Evolutionary conservation across 805 yeast species (phyloP), one percentile per base, ranked within the genome.

Genomic region (Teunomyces gatunensis): DNA sequence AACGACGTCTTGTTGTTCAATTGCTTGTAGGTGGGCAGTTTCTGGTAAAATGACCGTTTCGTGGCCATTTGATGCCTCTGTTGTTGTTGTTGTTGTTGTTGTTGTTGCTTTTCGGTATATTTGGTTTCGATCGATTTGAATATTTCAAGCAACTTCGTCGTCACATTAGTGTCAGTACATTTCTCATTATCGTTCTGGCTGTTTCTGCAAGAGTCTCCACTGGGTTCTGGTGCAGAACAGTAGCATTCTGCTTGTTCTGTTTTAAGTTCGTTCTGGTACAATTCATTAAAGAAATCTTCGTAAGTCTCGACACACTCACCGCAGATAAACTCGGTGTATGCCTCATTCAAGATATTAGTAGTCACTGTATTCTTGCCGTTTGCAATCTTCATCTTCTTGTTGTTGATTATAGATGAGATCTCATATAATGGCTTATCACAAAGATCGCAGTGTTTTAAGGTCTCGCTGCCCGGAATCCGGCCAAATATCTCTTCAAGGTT

Each of bases 381-480:
- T 5, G 49, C 33, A 12, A 42, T 47, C 42, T 50, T 52, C 42
- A 36, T 28, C 46, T 47, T 53, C 43, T 58, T 53, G 49, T 52
- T 59, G 46, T 61, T 60, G 45, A 70, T 59, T 15, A 68, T 54
- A 10, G 69, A 85, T 68, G 61, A 83, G 54, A 73, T 61, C 48
- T 85, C 89, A 60, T 84, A 85, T 25, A 85, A 60, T 12, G 89
- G 87, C 46, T 75, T 78, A 33, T 84, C 88, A 61, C 92, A 85
- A 10, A 85, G 67, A n/a, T 83, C 80, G 58, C 92, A 85, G 56
- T 78, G 65, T 50, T 74, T 74, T 32, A 78, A 60, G 29, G 63
- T 47, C 50, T 67, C 68, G 35, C 65, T 54, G 10, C 74, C 75
- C 0, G 74, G 75, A 30, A 69, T 60, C 42, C 62, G 61, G 15